Percentiles rank a stretch among this genome's conserved stretches.
Conservation (phyloP, 768 basidiomycete genomes). For the Lanmaoa pseudosensibilis region DNA sequence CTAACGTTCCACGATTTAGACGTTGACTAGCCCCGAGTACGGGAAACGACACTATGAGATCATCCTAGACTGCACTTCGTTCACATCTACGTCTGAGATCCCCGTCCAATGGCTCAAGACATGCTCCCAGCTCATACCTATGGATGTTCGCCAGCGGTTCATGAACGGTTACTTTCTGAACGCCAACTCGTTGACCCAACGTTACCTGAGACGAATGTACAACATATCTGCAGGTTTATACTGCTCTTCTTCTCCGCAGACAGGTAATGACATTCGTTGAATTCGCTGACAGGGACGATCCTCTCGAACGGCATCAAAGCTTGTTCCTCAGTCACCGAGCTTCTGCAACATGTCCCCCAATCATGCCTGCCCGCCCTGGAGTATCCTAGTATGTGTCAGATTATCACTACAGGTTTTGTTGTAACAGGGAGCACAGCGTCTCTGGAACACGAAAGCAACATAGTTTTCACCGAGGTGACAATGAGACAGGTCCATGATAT, state of each 20-base stretch:
- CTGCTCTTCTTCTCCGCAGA: neutral
- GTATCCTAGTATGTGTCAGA: conserved; percentile 51
- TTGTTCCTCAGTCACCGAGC: conserved; percentile 62
- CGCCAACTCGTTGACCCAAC: conserved; percentile 67
- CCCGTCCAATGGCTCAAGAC: conserved; percentile 82
- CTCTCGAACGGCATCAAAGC: conserved; percentile 54
- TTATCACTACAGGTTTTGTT: neutral
- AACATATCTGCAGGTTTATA: conserved; percentile 58
- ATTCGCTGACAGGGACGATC: conserved; percentile 42
- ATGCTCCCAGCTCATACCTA: conserved; percentile 71
- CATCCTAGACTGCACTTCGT: conserved; percentile 80
- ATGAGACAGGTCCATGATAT: conserved; percentile 66
- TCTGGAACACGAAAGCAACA: conserved; percentile 59
- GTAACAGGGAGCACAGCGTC: conserved; percentile 42
- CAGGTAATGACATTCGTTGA: neutral
- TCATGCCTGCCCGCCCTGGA: conserved; percentile 46
- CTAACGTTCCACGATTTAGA: conserved; percentile 38
- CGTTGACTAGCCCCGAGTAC: conserved; percentile 49
- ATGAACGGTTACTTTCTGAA: conserved; percentile 65
- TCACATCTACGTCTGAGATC: conserved; percentile 71
- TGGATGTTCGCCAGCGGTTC: conserved; percentile 66
- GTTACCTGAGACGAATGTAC: conserved; percentile 74
- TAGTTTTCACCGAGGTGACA: conserved; percentile 58
- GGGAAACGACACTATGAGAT: conserved; percentile 60
- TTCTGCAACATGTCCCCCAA: conserved; percentile 55